Evolutionary conservation across 1,284 basidiomycete species (phyloP).

Genomic region (Cystobasidium slooffiae): DNA sequence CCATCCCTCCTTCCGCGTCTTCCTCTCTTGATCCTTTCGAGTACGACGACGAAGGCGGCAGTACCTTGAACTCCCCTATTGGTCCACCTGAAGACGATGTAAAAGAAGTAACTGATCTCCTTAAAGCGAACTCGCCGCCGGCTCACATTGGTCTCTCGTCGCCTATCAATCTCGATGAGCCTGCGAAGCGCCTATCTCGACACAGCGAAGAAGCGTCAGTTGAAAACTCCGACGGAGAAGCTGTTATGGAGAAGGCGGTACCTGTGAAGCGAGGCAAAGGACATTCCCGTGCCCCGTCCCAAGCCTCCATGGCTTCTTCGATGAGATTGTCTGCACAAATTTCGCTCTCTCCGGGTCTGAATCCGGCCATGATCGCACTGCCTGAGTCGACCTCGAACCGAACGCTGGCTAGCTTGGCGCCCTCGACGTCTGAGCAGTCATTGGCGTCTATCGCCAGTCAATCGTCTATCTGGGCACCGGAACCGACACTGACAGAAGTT

Average conservation of each 20-base stretch:
- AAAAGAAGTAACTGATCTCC: constrained; percentile 47
- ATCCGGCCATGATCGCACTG: constrained; percentile 25
- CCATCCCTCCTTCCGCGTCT: constrained; percentile 28
- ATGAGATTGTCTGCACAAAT: neutral
- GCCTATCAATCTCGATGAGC: constrained; percentile 49
- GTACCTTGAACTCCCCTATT: constrained; percentile 28
- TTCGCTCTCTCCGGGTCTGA: neutral
- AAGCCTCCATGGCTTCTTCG: neutral
- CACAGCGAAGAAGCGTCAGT: neutral
- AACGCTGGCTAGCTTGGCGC: constrained; percentile 1
- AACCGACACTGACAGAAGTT: neutral
- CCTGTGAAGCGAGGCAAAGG: neutral
- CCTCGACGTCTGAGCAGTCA: constrained; percentile 11
- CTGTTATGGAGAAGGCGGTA: neutral
- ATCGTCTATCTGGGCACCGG: constrained; percentile 15
- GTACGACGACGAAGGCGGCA: constrained; percentile 44
- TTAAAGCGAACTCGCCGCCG: constrained; percentile 39
- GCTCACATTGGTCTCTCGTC: constrained; percentile 46
- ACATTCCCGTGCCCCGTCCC: neutral
- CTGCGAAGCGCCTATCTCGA: constrained; percentile 7
- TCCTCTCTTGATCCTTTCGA: constrained; percentile 41
- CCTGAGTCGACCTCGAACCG: constrained; percentile 27
- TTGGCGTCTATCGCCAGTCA: constrained; percentile 19
- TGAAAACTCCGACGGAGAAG: neutral
- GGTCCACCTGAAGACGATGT: constrained; percentile 48